These are phyloP conservation scores for Conringia planisiliqua DNA, from an alignment of 345 rosid genomes.

Conservation along the genomic window DNA sequence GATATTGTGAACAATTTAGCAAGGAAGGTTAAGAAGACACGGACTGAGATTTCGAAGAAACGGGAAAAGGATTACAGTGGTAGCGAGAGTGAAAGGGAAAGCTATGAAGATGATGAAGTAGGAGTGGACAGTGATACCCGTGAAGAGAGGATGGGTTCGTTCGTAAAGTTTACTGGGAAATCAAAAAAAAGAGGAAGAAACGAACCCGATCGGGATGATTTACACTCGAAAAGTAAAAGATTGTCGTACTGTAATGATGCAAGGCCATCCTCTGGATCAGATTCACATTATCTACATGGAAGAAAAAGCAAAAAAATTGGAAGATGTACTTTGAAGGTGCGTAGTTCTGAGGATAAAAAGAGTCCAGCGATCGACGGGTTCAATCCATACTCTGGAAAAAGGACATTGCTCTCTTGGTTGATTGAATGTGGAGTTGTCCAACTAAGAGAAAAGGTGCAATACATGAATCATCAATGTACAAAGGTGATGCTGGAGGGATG, in stretches of 20 bases:
- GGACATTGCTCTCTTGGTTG: conserved; percentile 87
- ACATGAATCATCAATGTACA: conserved; percentile 56
- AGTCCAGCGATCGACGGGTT: conserved; percentile 62
- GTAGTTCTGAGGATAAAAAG: conserved; percentile 53
- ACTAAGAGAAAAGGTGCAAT: conserved; percentile 63
- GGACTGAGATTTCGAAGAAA: conserved; percentile 52
- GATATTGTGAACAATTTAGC: conserved; percentile 66
- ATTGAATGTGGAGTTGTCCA: conserved; percentile 70
- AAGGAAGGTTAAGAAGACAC: conserved; percentile 69
- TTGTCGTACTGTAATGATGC: conserved; percentile 39
- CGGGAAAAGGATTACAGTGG: conserved; percentile 37
- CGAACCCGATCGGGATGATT: conserved; percentile 35
- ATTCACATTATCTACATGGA: conserved; percentile 52
- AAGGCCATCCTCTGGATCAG: conserved; percentile 42
- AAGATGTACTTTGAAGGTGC: conserved; percentile 77
- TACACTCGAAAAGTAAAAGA: conserved; percentile 39
- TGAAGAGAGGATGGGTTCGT: conserved; percentile 74
- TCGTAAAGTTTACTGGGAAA: conserved; percentile 50
- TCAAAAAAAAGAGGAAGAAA: conserved; percentile 44
- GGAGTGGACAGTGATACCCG: conserved; percentile 51
- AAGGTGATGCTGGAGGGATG: conserved; percentile 70
- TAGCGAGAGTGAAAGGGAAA: conserved; percentile 40
- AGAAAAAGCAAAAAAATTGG: conserved; percentile 75
- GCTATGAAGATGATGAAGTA: conserved; percentile 44
- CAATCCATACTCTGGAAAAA: conserved; percentile 72